Evolutionary conservation across 352 stramenopile genomes (phyloP).

Genomic region (Phytophthora sansomeana): DNA sequence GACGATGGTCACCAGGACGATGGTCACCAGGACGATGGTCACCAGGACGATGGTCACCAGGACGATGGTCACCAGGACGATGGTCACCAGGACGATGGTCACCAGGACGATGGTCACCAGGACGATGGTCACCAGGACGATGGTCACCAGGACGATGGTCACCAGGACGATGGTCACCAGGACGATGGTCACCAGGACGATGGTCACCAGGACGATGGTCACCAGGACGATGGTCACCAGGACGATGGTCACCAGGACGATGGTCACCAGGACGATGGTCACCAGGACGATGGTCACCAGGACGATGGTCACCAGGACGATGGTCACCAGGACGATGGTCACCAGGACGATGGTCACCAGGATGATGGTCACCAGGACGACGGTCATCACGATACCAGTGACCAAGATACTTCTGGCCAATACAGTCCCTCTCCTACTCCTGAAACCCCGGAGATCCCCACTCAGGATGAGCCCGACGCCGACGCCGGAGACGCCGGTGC

Average conservation of each 20-base stretch:
- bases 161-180: too few relatives aligned
- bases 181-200: too few relatives aligned
- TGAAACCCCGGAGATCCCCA: neutral
- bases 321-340: neutral
- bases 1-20: too few relatives aligned
- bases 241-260: neutral
- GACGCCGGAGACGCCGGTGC: neutral
- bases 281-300: neutral
- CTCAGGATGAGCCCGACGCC: neutral
- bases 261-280: neutral
- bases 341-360: slow-evolving; percentile 2
- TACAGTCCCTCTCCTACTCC: slow-evolving; percentile 1
- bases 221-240: neutral
- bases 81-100: too few relatives aligned
- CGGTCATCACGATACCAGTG: neutral
- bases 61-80: too few relatives aligned
- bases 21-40: too few relatives aligned
- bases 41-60: too few relatives aligned
- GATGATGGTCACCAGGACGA: neutral
- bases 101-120: too few relatives aligned
- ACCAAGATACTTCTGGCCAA: slow-evolving; percentile 8
- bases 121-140: too few relatives aligned
- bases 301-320: slow-evolving; percentile 1
- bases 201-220: too few relatives aligned
- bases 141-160: too few relatives aligned